These are phyloP conservation scores for Neurospora intermedia DNA, from an alignment of 495 filamentous ascomycete genomes.

Conservation along the genomic window DNA sequence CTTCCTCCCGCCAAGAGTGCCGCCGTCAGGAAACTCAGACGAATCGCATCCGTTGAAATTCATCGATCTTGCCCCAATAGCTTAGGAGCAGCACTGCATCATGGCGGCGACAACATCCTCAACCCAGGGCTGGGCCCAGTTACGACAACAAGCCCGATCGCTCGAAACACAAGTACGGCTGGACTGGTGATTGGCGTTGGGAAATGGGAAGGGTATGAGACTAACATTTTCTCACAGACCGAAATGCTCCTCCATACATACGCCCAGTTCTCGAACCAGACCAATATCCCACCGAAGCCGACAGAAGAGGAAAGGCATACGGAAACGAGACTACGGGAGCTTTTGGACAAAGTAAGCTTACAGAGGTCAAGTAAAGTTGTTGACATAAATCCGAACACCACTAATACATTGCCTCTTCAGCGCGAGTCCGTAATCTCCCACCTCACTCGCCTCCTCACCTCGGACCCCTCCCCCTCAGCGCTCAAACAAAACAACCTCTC, in stretches of 20 bases:
- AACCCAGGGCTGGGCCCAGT: slow-evolving; percentile 80
- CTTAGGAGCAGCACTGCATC: neutral
- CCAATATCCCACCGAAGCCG: slow-evolving; percentile 70
- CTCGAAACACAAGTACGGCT: slow-evolving; percentile 77
- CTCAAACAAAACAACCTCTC: slow-evolving; percentile 90
- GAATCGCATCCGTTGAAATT: neutral
- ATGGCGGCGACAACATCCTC: slow-evolving; percentile 64
- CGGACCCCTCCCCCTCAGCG: slow-evolving; percentile 82
- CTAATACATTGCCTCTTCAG: slow-evolving; percentile 28
- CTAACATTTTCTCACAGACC: slow-evolving; percentile 45
- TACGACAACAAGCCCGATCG: slow-evolving; percentile 83
- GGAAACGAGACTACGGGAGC: slow-evolving; percentile 72
- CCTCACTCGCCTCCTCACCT: slow-evolving; percentile 83
- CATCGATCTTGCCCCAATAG: neutral
- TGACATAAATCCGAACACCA: neutral
- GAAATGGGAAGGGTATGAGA: slow-evolving; percentile 1
- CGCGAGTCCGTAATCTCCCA: slow-evolving; percentile 73
- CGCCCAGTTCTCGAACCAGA: slow-evolving; percentile 78
- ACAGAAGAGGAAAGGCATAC: slow-evolving; percentile 73
- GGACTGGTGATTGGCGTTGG: neutral
- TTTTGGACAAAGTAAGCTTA: slow-evolving; percentile 58
- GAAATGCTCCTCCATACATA: slow-evolving; percentile 90
- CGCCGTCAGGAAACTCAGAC: neutral
- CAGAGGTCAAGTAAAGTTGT: neutral
- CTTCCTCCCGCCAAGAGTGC: neutral